A percentile compares a stretch with the other conserved stretches of the same genome.
phyloP scores from a whole-genome alignment of 192 early-diverging fungal species.

The Entomortierella chlamydospora region DNA sequence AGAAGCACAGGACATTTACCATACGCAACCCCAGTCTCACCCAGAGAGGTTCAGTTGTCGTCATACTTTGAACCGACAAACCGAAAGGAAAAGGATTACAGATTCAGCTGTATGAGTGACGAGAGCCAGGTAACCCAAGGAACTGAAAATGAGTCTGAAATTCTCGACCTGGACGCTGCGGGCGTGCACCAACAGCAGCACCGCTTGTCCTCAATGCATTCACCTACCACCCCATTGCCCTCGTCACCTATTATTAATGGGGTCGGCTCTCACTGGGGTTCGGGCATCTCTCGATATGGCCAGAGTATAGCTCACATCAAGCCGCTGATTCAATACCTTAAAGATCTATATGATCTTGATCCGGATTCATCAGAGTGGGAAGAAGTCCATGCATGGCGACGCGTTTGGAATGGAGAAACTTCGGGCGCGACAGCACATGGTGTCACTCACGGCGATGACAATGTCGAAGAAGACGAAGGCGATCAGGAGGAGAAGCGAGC shows the following conservation, averaged over 20 bases:
- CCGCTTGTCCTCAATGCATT: constrained; percentile 40
- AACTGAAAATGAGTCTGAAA: constrained; percentile 30
- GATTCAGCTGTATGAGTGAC: constrained; percentile 42
- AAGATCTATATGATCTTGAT: constrained; percentile 70
- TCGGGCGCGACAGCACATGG: constrained; percentile 1
- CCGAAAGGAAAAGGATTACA: constrained; percentile 20
- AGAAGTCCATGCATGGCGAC: constrained; percentile 51
- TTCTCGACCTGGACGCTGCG: constrained; percentile 3
- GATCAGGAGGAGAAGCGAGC: constrained; percentile 11
- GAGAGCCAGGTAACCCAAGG: constrained; percentile 47
- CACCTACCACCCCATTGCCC: constrained; percentile 45
- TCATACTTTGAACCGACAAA: constrained; percentile 29
- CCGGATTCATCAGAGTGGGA: constrained; percentile 57
- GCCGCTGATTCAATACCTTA: constrained; percentile 62
- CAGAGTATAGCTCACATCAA: constrained; percentile 31
- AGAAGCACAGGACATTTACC: constrained; percentile 52
- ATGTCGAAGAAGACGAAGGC: constrained; percentile 9
- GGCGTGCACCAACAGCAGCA: constrained; percentile 36
- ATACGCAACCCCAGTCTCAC: constrained; percentile 3
- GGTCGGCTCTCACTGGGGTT: constrained; percentile 11
- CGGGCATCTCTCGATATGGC: constrained; percentile 11
- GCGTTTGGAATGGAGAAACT: constrained; percentile 51
- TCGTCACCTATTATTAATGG: constrained; percentile 36
- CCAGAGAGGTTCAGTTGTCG: constrained; percentile 1
- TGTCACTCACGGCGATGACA: constrained; percentile 1